phyloP scores from a whole-genome alignment of 257 asterid genomes.

The Nicotiana paniculata region DNA sequence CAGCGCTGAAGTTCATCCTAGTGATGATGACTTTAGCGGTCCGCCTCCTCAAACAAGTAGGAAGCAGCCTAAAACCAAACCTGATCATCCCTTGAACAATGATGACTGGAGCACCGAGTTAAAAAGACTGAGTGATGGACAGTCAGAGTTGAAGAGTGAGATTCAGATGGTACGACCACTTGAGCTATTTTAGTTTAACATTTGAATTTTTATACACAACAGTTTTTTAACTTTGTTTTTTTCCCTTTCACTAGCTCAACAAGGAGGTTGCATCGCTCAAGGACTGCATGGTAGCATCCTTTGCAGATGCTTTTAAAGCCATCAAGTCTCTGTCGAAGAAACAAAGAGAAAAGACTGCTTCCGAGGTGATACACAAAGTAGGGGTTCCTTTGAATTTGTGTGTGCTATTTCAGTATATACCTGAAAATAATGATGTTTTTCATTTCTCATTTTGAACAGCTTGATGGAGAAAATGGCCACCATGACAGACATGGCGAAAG shows the following conservation, averaged over 20 bases:
- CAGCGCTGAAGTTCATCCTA: neutral
- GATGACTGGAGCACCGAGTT: neutral
- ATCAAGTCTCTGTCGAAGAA: constrained; percentile 3
- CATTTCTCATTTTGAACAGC: neutral
- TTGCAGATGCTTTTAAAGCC: neutral
- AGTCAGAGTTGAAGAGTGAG: constrained; percentile 6
- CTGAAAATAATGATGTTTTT: neutral
- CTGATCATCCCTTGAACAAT: neutral
- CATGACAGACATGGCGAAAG: constrained; percentile 5
- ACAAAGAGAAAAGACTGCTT: neutral
- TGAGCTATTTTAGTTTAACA: neutral
- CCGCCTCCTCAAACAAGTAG: neutral
- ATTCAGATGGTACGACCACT: neutral
- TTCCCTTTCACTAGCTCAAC: neutral
- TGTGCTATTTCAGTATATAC: neutral
- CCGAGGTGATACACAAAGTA: neutral
- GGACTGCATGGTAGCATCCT: neutral
- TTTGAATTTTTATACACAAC: neutral
- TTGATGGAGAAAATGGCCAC: constrained; percentile 6
- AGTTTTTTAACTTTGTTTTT: neutral
- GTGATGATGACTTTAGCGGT: neutral
- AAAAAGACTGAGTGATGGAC: constrained; percentile 1
- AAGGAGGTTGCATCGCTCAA: neutral
- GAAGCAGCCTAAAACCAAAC: neutral
- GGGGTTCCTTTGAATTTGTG: neutral